phyloP scores from a whole-genome alignment of 2,329 filamentous ascomycete genomes.

The Colletotrichum lupini region DNA sequence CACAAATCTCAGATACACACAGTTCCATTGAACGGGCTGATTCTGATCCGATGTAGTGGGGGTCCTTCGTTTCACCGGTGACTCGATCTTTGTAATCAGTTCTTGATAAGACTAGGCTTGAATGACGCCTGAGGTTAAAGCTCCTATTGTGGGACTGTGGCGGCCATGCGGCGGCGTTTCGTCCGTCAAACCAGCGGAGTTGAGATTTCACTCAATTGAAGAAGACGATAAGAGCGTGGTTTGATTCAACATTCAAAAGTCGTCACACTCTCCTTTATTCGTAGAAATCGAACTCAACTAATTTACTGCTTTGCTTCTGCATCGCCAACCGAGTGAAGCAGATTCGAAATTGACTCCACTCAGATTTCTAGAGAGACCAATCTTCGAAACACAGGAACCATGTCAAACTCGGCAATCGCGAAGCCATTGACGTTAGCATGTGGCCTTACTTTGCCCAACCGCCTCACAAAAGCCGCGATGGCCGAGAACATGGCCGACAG shows the following conservation, averaged over 20 bases:
- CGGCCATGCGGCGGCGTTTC: neutral
- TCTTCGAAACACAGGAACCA: neutral
- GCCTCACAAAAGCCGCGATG: slow-evolving; percentile 64
- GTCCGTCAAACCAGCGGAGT: neutral
- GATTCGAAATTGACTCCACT: neutral
- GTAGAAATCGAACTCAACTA: too few relatives aligned
- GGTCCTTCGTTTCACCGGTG: neutral
- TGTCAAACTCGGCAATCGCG: slow-evolving; percentile 15
- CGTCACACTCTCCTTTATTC: too few relatives aligned
- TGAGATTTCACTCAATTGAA: neutral
- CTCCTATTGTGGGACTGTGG: slow-evolving; percentile 8
- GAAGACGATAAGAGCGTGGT: neutral
- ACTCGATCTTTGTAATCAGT: slow-evolving; percentile 12
- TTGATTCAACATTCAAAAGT: neutral
- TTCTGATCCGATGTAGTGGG: slow-evolving; percentile 1
- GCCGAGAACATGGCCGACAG: slow-evolving; percentile 55
- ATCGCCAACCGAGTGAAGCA: too few relatives aligned
- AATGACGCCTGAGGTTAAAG: neutral
- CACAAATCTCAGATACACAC: neutral
- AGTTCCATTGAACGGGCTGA: neutral
- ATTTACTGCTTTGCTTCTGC: neutral
- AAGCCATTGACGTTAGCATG: slow-evolving; percentile 61
- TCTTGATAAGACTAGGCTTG: neutral
- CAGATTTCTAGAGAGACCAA: neutral
- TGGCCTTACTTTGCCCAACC: slow-evolving; percentile 66